A percentile compares a stretch with the other conserved stretches of the same genome.
Conservation (phyloP, 208 protist genomes). For the Trypanosomatidae sp. region DNA sequence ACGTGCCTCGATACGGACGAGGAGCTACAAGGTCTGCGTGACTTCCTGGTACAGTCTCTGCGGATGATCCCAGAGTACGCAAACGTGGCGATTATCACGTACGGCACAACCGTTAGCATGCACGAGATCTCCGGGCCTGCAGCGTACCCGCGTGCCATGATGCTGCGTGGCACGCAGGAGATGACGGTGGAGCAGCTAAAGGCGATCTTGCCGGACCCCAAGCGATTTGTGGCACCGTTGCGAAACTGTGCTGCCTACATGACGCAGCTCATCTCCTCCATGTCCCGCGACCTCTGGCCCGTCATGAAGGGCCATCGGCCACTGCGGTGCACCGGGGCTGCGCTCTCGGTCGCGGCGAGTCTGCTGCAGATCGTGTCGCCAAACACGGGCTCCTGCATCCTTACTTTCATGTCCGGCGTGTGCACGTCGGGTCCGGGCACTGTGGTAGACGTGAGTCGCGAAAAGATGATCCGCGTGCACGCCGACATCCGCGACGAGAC, state of each 20-base stretch:
- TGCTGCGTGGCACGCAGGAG: slow-evolving; percentile 81
- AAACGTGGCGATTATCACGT: slow-evolving; percentile 97
- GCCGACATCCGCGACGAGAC: slow-evolving; percentile 95
- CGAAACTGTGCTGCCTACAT: slow-evolving; percentile 62
- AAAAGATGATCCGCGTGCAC: slow-evolving; percentile 96
- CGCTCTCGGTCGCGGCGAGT: slow-evolving; percentile 95
- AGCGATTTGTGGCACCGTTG: slow-evolving; percentile 83
- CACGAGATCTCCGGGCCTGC: slow-evolving; percentile 74
- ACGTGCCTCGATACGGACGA: slow-evolving; percentile 94
- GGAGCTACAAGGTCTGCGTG: slow-evolving; percentile 94
- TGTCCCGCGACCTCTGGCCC: slow-evolving; percentile 96
- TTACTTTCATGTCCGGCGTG: slow-evolving; percentile 96
- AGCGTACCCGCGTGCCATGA: slow-evolving; percentile 82
- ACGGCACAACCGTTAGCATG: slow-evolving; percentile 95
- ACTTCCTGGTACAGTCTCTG: slow-evolving; percentile 92
- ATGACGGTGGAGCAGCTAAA: slow-evolving; percentile 62
- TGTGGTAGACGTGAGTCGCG: slow-evolving; percentile 88
- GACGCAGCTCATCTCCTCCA: slow-evolving; percentile 92
- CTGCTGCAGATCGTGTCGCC: slow-evolving; percentile 92
- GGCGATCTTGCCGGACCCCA: slow-evolving; percentile 38
- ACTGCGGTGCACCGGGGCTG: slow-evolving; percentile 96
- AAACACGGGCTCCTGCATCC: slow-evolving; percentile 93
- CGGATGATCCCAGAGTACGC: slow-evolving; percentile 93
- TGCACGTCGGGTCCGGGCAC: slow-evolving; percentile 96
- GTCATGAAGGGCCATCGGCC: slow-evolving; percentile 92